Conservation (phyloP, 2,329 filamentous ascomycete species). For the Pyrenochaeta sp. region DNA sequence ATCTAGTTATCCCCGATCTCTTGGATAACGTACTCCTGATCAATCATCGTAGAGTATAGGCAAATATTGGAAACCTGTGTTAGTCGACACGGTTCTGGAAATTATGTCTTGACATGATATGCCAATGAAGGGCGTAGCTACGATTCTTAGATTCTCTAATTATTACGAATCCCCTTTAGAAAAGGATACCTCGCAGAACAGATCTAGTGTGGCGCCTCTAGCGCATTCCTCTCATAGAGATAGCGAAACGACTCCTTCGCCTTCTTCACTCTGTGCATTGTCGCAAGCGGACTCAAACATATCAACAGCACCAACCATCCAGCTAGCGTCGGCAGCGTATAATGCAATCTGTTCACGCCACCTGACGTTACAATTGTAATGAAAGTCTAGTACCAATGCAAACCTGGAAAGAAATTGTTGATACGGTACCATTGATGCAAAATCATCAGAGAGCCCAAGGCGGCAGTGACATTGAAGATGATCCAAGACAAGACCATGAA, state of each 20-base stretch:
- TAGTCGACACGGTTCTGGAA: not conserved
- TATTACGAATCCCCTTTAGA: not conserved
- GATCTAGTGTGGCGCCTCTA: conserved; percentile 16
- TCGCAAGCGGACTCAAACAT: conserved; percentile 16
- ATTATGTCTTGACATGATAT: not conserved
- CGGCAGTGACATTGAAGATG: conserved; percentile 13
- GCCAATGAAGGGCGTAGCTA: not conserved
- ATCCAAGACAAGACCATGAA: not conserved
- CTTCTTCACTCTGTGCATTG: conserved; percentile 15
- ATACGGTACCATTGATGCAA: conserved; percentile 11
- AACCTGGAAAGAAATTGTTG: conserved; percentile 14
- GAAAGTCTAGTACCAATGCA: conserved; percentile 19
- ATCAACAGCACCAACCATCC: conserved; percentile 16
- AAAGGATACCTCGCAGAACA: not conserved
- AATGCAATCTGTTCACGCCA: conserved; percentile 10
- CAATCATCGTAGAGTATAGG: not conserved
- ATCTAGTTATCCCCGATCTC: not conserved
- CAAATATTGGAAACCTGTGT: not conserved
- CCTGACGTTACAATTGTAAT: conserved; percentile 16
- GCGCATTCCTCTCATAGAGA: conserved; percentile 17
- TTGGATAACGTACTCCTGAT: not conserved
- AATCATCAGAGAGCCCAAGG: conserved; percentile 5
- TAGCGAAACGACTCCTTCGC: conserved; percentile 13
- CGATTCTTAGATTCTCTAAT: not conserved
- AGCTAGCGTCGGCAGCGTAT: conserved; percentile 15